Base-by-base conservation (phyloP, 2,329 filamentous ascomycete species). In the Ceratocystis alfenasii region DNA sequence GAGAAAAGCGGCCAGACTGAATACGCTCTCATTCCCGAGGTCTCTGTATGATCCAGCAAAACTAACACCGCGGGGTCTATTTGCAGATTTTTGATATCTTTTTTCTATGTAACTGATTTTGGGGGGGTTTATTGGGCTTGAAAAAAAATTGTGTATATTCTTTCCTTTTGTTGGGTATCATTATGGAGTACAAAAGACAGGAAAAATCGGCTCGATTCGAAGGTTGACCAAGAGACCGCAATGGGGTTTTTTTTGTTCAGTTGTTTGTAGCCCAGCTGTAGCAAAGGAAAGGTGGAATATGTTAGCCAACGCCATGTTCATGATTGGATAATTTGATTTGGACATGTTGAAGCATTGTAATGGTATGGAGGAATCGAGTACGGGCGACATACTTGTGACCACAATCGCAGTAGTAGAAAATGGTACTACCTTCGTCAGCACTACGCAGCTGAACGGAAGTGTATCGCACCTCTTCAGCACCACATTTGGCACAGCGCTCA, bases 351-450 rank as follows among this genome's bases (percentile, higher is more conserved):
- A 36, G 28, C 6, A 36, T 8, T 15, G 30, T 33, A 17, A 33
- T 6, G 7, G 7, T 36, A 30, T 28, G 2, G 53, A 7, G 28
- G 50, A 25, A 22, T 25, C 15, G 50, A 28, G 22, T 53, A 25
- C 22, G 22, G 48, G 48, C 8, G 45, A 75, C 85, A 71, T 83
- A 92, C 87, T 88, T 92, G 76, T 90, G 80, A 67, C 90, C 89
- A 74, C 92, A 96, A 67, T 91, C 85, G 77, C 92, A 96, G 68
- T 82, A 87, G 77, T 90, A 96, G 73, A 96, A 95, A 65, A 96
- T 84, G 0, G 93, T 96, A 70, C 87, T 90, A 68, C 94, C 94
- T 83, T 97, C 93, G 75, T 99, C 94, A 65, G 93, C 94, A 79
- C 91, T 87, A 71, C 93, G 87, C 72, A 96, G 78, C 75, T 99